Base-by-base conservation (phyloP, 192 early-diverging fungal species). In the Linnemannia zychae region DNA sequence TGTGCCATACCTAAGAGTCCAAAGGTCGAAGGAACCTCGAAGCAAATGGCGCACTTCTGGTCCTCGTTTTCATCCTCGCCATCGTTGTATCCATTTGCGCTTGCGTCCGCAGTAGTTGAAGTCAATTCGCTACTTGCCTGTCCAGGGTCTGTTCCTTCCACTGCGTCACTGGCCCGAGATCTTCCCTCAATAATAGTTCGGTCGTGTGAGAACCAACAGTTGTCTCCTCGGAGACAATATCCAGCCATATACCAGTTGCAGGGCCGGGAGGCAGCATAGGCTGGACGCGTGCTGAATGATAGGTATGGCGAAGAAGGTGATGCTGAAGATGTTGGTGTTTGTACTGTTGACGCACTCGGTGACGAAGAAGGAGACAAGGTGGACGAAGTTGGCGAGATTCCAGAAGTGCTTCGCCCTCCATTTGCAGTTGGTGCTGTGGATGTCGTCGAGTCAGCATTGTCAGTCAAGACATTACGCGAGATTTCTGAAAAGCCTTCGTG, bases 171-270 rank as follows among this genome's bases (percentile, higher is more conserved):
- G 2, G 67, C 20, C 22, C 73, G 47, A 40, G 47, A 65, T 22
- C 24, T 22, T 18, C 50, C 28, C 28, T 76, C 33, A 38, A 79
- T 48, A 36, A 57, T 31, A 17, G 74, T 71, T 18, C 81, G 69
- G 57, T 85, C 83, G 24, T 85, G 83, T 13, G 83, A 85, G 50
- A 85, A 85, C 83, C 83, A 85, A 33, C 83, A 85, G 2, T 57
- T 48, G 12, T 85, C 83, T 17, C 83, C 83, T 0, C 83, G 77
- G n/a, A 57, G 77, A 57, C 83, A 85, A 37, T 85, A 85, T 40
- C 83, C 83, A 17, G 77, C 73, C 77, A 85, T 71, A 22, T 85
- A 85, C 83, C 83, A 85, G 3, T 78, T 74, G 34, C 83, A 85
- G 34, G 83, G 77, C 28, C 65, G 48, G 7, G 53, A 16, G 0